Base-by-base conservation (phyloP, 768 basidiomycete genomes). In the Lepiota subincarnata region DNA sequence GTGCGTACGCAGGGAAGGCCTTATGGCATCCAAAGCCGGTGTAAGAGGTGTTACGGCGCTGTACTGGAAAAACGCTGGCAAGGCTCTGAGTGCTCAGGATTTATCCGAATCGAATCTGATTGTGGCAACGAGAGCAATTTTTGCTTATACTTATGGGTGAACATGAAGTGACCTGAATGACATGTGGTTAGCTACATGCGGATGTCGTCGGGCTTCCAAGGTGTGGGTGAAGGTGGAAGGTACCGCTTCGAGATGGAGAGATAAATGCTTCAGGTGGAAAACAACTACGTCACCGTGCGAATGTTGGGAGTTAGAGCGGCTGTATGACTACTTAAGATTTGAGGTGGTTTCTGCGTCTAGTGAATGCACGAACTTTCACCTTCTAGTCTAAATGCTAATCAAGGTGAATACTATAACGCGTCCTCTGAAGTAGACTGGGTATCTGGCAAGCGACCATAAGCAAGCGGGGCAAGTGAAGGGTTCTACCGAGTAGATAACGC, bases 71-170 rank as follows among this genome's bases (percentile, higher is more conserved):
- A n/a, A n/a, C n/a, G n/a, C n/a, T n/a, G 74, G 71, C 1, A 59
- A 62, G 50, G 79, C 81, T n/a, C 62, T 87, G 13, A 73, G 84
- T 37, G 80, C 80, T 22, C n/a, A n/a, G n/a, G n/a, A n/a, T n/a
- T 87, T 89, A 62, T 81, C 87, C 28, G 88, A 90, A 66, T 76
- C 85, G 28, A 88, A 87, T 63, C 65, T 88, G 62, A 78, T 89
- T 57, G 80, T 79, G 34, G 74, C 7, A 7, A 7, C 86, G 2
- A 71, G 86, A 18, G 82, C 85, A 34, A 77, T 86, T n/a, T 64
- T 88, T n/a, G 53, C 86, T 86, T 4, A 84, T 28, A 37, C 73
- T 89, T 41, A 56, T 79, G 46, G 81, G 73, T 1, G 70, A 75
- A 38, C 76, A 83, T 53, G 63, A 65, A 14, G 60, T 65, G n/a